phyloP scores from a whole-genome alignment of 2,329 filamentous ascomycete species.

The Penicillium concentricum region DNA sequence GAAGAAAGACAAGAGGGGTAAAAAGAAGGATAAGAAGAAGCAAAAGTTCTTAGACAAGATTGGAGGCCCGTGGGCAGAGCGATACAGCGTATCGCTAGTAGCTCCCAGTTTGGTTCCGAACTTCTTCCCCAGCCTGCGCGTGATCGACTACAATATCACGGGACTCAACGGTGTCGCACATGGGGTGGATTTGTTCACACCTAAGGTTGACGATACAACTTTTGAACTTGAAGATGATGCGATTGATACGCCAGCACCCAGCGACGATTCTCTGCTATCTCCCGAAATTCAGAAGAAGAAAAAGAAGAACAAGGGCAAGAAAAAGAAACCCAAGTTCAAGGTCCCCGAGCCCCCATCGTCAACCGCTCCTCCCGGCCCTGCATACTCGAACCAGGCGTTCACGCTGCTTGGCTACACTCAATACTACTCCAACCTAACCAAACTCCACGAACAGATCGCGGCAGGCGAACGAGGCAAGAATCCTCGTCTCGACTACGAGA shows the following conservation, averaged over 20 bases:
- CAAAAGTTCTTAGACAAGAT: conserved; percentile 63
- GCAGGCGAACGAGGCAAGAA: conserved; percentile 57
- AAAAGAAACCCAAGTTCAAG: conserved; percentile 59
- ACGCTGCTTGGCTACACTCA: conserved; percentile 80
- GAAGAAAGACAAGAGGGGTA: conserved; percentile 46
- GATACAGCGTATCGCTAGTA: conserved; percentile 78
- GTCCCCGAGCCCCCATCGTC: conserved; percentile 72
- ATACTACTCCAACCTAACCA: conserved; percentile 91
- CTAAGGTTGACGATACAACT: background rate
- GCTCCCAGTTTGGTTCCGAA: conserved; percentile 88
- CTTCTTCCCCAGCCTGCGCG: conserved; percentile 82
- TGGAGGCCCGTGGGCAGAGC: conserved; percentile 78
- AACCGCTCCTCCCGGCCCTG: conserved; percentile 75
- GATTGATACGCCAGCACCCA: background rate
- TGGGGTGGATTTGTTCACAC: conserved; percentile 22
- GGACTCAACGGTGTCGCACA: conserved; percentile 62
- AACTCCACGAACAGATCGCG: conserved; percentile 72
- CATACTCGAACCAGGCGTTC: conserved; percentile 81
- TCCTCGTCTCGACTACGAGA: conserved; percentile 65
- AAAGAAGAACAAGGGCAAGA: conserved; percentile 47
- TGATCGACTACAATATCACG: conserved; percentile 91
- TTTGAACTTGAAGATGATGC: background rate
- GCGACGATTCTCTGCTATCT: background rate
- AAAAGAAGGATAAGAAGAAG: conserved; percentile 52
- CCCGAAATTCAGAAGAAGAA: conserved; percentile 30